Conservation (phyloP, 495 filamentous ascomycete genomes). For the Xylaria castorea region DNA sequence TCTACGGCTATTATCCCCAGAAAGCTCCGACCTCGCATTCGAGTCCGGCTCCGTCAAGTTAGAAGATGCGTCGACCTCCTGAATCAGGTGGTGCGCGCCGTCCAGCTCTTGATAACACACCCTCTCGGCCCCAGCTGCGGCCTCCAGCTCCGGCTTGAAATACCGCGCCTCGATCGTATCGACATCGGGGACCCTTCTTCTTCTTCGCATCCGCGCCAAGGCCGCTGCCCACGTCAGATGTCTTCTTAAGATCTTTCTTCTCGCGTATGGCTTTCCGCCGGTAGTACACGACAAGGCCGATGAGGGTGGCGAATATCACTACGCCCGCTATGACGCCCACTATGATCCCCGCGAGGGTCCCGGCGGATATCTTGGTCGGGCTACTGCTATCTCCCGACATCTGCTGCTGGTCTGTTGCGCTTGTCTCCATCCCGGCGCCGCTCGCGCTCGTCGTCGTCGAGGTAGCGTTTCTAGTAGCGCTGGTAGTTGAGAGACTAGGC, state of each 20-base stretch:
- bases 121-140: not conserved
- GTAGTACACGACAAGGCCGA: conserved; percentile 8
- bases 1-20: not conserved
- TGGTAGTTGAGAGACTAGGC: not conserved
- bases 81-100: not conserved
- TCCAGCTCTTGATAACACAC: conserved; percentile 2
- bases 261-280: not conserved
- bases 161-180: not conserved
- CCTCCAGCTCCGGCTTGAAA: conserved; percentile 9
- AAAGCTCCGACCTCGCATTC: not conserved
- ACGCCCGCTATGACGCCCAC: not conserved
- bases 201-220: not conserved
- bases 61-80: not conserved
- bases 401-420: not conserved
- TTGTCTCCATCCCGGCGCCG: not conserved
- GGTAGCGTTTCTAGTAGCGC: not conserved
- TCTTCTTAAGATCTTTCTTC: not conserved
- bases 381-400: no score
- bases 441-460: not conserved
- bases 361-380: not conserved
- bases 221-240: not conserved
- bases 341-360: not conserved
- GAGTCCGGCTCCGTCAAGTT: not conserved
- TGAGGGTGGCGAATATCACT: not conserved
- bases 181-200: not conserved